Evolutionary conservation across 2,329 filamentous ascomycete genomes (phyloP), one percentile per base, ranked within the genome.

Genomic region (Aspergillus carbonarius): DNA sequence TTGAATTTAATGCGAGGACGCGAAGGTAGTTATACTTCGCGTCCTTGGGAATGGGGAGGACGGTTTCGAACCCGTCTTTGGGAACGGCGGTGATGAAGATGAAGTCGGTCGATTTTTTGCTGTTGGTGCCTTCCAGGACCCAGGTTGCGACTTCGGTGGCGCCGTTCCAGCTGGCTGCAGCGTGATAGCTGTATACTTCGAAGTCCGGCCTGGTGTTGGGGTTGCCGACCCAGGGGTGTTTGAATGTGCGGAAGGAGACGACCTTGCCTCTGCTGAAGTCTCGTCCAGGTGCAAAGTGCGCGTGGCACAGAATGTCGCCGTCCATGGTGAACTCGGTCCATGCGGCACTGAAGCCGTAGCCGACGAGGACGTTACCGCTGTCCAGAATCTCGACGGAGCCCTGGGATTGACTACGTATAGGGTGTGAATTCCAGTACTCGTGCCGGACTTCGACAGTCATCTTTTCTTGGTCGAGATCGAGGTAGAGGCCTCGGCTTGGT

Each of bases 211-310:
- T 57, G n/a, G 78, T 80, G 4, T 68, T 73, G 1, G 83, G 83
- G 5, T 70, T 66, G 0, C 81, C 83, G 5, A 76, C 75, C 82
- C 84, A 88, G 57, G 79, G 73, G 25, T 65, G 63, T 65, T 83
- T 83, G 71, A 82, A 82, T 2, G 80, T 81, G 20, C 85, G 80
- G 65, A 87, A 87, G 57, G 81, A 85, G 18, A 66, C 55, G 37
- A 69, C 57, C 9, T 63, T 72, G 76, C 78, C 37, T 79, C 74
- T 23, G 2, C 59, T 55, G 37, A 70, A 72, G 2, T 51, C 57
- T 8, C 56, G 53, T 13, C 50, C 35, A 50, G 55, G 69, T 51
- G 66, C 78, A 66, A 85, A 75, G 66, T 83, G 81, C 4, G 75
- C 78, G 56, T 86, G 81, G 75, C 85, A 85, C 32, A 86, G 75